Conservation (phyloP, 1,284 basidiomycete species). For the Trametes hirsuta region DNA sequence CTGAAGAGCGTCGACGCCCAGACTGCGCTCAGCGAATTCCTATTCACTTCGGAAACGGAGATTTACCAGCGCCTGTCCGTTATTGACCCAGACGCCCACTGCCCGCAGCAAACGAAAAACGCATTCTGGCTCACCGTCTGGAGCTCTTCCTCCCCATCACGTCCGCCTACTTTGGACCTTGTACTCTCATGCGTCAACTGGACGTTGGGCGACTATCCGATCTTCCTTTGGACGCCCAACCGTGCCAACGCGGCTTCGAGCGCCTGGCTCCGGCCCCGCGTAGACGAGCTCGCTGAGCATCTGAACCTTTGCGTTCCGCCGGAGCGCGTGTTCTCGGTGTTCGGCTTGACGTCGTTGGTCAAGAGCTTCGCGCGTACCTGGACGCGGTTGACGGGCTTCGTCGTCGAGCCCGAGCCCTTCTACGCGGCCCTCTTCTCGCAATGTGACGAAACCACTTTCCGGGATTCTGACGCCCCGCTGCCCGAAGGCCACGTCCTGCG, state of each 20-base stretch:
- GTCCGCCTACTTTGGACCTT: slow-evolving; percentile 44
- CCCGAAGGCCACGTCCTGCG: slow-evolving; percentile 38
- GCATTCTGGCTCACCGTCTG: slow-evolving; percentile 58
- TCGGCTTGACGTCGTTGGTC: slow-evolving; percentile 43
- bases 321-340: slow-evolving; percentile 51
- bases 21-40: slow-evolving; percentile 40
- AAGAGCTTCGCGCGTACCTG: slow-evolving; percentile 43
- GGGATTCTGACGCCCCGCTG: slow-evolving; percentile 24
- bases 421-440: slow-evolving; percentile 48
- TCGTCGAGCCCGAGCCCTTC: slow-evolving; percentile 42
- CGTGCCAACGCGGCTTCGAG: slow-evolving; percentile 31
- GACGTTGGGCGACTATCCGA: slow-evolving; percentile 49
- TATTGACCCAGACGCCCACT: slow-evolving; percentile 24
- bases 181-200: slow-evolving; percentile 51
- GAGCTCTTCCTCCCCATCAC: slow-evolving; percentile 36
- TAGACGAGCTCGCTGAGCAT: slow-evolving; percentile 40
- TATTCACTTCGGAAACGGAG: slow-evolving; percentile 42
- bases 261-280: slow-evolving; percentile 41
- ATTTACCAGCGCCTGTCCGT: slow-evolving; percentile 32
- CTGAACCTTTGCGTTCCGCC: slow-evolving; percentile 43
- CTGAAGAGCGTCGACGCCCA: slow-evolving; percentile 46
- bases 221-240: slow-evolving; percentile 54
- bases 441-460: slow-evolving; percentile 42
- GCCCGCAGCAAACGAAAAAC: slow-evolving; percentile 23
- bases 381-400: slow-evolving; percentile 41